Conservation (phyloP, 768 basidiomycete species). For the Rubroboletus satanas region DNA sequence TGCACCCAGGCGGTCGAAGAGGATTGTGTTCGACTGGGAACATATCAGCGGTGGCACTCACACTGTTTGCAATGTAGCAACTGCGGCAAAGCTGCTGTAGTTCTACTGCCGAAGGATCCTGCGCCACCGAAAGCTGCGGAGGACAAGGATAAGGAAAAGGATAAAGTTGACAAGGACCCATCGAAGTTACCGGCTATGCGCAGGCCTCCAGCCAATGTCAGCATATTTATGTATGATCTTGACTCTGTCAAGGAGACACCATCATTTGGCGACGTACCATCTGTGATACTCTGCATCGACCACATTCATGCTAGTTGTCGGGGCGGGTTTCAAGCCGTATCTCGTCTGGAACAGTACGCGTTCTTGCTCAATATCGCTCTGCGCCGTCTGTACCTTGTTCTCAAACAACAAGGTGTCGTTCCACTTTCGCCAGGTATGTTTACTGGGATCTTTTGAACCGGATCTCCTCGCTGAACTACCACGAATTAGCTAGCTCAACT, state of each 20-base stretch:
- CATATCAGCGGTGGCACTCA: slow-evolving; percentile 97
- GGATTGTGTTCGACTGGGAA: slow-evolving; percentile 91
- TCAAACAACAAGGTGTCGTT: slow-evolving; percentile 87
- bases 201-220: slow-evolving; percentile 78
- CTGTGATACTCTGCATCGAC: slow-evolving; percentile 69
- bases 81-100: slow-evolving; percentile 76
- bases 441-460: slow-evolving; percentile 1
- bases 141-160: slow-evolving; percentile 43
- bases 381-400: slow-evolving; percentile 78
- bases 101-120: slow-evolving; percentile 54
- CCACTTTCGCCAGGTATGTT: slow-evolving; percentile 70
- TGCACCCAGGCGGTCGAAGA: slow-evolving; percentile 93
- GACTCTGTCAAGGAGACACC: slow-evolving; percentile 63
- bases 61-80: slow-evolving; percentile 81
- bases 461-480: slow-evolving; percentile 8
- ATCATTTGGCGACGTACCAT: slow-evolving; percentile 71
- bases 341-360: slow-evolving; percentile 94
- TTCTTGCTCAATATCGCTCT: slow-evolving; percentile 95
- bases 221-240: slow-evolving; percentile 72
- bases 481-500: slow-evolving; percentile 26
- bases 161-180: slow-evolving; percentile 40
- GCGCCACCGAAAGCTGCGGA: slow-evolving; percentile 49
- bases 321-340: slow-evolving; percentile 84
- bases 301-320: slow-evolving; percentile 68
- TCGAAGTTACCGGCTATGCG: slow-evolving; percentile 62